A percentile compares a stretch with the other conserved stretches of the same genome.
phyloP scores from a whole-genome alignment of 352 stramenopile genomes.

The Phytopythium aichiense region DNA sequence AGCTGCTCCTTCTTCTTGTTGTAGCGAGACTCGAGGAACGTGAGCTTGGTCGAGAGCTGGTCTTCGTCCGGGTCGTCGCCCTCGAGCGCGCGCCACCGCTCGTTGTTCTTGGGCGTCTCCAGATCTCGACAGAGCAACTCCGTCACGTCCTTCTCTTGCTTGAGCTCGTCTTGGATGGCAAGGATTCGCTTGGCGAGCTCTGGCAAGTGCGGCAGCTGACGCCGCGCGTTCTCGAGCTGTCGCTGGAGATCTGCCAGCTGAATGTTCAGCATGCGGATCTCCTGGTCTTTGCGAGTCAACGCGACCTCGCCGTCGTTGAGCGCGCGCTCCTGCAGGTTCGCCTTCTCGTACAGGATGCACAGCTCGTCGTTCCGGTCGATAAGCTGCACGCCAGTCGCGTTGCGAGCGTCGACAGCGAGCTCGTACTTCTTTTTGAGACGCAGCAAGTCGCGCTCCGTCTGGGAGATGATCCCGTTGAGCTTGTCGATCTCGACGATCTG shows the following conservation, averaged over 20 bases:
- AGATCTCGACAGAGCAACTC: constrained; percentile 89
- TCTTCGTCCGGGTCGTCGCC: constrained; percentile 90
- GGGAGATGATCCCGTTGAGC: constrained; percentile 92
- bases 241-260: constrained; percentile 82
- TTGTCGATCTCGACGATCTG: constrained; percentile 96
- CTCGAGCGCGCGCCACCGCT: constrained; percentile 84
- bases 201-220: constrained; percentile 74
- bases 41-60: constrained; percentile 80
- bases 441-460: constrained; percentile 89
- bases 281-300: constrained; percentile 73
- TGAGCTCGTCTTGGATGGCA: constrained; percentile 74
- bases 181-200: constrained; percentile 81
- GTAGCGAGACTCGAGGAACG: constrained; percentile 83
- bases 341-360: constrained; percentile 94
- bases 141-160: constrained; percentile 82
- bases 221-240: constrained; percentile 71
- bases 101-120: constrained; percentile 87
- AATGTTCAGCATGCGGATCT: constrained; percentile 76
- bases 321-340: constrained; percentile 86
- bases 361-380: constrained; percentile 96
- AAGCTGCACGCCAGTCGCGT: constrained; percentile 88
- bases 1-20: constrained; percentile 91
- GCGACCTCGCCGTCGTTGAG: constrained; percentile 78
- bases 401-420: constrained; percentile 80
- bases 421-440: constrained; percentile 92